Conservation (phyloP, 306 rosid species). For the Pyrus pyrifolia region DNA sequence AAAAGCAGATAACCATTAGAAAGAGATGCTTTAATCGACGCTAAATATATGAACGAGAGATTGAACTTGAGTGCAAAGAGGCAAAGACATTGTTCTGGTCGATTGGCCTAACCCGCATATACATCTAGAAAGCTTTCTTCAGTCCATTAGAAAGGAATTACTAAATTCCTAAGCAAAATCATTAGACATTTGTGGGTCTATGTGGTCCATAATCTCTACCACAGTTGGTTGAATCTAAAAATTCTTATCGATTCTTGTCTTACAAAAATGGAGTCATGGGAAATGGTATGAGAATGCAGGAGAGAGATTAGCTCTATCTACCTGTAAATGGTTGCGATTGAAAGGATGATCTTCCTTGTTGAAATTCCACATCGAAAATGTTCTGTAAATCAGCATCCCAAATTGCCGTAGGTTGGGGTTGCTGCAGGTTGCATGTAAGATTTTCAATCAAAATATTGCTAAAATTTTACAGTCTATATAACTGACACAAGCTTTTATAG, state of each 20-base stretch:
- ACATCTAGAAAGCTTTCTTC: neutral
- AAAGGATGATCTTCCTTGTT: conserved; percentile 44
- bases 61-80: too few relatives aligned
- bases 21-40: too few relatives aligned
- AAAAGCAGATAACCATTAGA: conserved; percentile 5
- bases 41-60: too few relatives aligned
- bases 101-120: too few relatives aligned
- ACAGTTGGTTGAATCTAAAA: conserved; percentile 9
- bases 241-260: conserved; percentile 2
- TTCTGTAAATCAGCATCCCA: conserved; percentile 65
- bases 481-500: neutral
- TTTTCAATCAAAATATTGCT: neutral
- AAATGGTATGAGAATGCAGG: conserved; percentile 16
- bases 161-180: conserved; percentile 17
- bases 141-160: conserved; percentile 17
- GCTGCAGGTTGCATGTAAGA: conserved; percentile 30
- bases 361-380: conserved; percentile 40
- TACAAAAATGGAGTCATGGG: conserved; percentile 17
- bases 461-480: neutral
- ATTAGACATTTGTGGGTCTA: conserved; percentile 21
- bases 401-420: conserved; percentile 40
- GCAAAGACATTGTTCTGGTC: too few relatives aligned
- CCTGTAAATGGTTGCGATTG: conserved; percentile 65
- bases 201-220: conserved; percentile 13
- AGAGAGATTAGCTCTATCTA: conserved; percentile 22